Evolutionary conservation across 192 early-diverging fungal genomes (phyloP).

Genomic region (Backusella sp.): DNA sequence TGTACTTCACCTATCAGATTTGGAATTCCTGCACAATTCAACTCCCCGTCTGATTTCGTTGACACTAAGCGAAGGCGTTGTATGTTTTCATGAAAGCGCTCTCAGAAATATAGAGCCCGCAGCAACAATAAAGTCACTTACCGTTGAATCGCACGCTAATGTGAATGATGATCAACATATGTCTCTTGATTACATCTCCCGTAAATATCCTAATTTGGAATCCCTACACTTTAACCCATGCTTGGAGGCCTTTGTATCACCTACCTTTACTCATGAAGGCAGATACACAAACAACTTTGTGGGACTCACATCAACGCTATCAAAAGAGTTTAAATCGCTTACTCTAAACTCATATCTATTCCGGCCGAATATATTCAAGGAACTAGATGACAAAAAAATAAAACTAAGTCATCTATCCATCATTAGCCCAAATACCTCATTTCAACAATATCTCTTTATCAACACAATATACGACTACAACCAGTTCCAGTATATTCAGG

Average conservation of each 20-base stretch:
- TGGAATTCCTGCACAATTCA: neutral
- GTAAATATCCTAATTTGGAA: conserved; percentile 4
- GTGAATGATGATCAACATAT: neutral
- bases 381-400: neutral
- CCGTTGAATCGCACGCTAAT: neutral
- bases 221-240: neutral
- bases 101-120: neutral
- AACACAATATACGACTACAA: neutral
- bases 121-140: neutral
- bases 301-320: neutral
- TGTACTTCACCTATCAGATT: neutral
- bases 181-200: neutral
- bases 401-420: neutral
- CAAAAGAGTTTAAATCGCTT: neutral
- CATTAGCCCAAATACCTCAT: neutral
- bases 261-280: neutral
- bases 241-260: neutral
- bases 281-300: neutral
- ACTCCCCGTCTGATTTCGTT: neutral
- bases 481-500: neutral
- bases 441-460: neutral
- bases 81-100: neutral
- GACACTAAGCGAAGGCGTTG: neutral
- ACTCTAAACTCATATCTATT: neutral
- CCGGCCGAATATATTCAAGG: neutral